Conservation (phyloP, 2,329 filamentous ascomycete genomes). For the Bisporella sp. region DNA sequence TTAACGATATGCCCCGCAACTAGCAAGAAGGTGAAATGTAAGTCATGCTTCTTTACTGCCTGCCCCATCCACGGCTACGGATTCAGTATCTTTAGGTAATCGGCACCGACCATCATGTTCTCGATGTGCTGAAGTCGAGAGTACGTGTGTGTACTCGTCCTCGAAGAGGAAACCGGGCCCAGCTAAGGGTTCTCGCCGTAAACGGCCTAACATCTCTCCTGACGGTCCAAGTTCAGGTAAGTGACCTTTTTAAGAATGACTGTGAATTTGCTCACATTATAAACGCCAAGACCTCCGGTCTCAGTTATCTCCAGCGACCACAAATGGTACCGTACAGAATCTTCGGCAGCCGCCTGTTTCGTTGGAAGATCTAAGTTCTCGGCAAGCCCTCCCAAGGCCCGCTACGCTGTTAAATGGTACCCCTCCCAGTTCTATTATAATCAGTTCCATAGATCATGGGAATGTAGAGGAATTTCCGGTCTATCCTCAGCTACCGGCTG, state of each 20-base stretch:
- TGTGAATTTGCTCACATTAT: background rate
- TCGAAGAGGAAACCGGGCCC: constrained; percentile 27
- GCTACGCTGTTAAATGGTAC: background rate
- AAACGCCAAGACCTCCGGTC: background rate
- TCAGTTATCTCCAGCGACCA: background rate
- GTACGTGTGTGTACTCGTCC: constrained; percentile 25
- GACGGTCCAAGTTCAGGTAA: background rate
- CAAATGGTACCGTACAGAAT: background rate
- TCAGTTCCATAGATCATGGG: background rate
- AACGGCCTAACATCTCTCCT: constrained; percentile 4
- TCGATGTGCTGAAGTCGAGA: constrained; percentile 26
- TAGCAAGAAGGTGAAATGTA: constrained; percentile 15
- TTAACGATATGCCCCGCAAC: too few relatives aligned
- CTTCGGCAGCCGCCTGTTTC: background rate
- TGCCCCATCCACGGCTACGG: background rate
- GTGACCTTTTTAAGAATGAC: background rate
- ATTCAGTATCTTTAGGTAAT: constrained; percentile 21
- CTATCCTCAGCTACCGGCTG: too few relatives aligned
- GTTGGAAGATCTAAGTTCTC: background rate
- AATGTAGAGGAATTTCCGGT: background rate
- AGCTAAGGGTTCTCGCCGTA: constrained; percentile 18
- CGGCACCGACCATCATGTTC: constrained; percentile 26
- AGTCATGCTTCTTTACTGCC: background rate
- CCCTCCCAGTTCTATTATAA: background rate
- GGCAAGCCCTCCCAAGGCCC: background rate